Conservation (phyloP, 2,329 filamentous ascomycete genomes). For the Geosmithia flava region DNA sequence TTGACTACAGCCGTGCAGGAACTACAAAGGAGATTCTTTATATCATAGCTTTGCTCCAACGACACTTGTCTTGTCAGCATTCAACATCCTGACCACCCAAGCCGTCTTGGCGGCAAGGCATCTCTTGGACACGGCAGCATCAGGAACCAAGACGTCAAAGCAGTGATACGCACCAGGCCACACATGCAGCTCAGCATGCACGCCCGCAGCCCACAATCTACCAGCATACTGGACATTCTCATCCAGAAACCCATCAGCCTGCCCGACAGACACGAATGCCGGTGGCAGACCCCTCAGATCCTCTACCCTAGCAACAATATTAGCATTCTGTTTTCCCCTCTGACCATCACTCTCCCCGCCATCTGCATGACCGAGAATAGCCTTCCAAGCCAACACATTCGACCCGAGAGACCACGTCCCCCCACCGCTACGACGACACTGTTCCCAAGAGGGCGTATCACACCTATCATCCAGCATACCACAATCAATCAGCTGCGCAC, state of each 20-base stretch:
- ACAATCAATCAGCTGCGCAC: slow-evolving; percentile 28
- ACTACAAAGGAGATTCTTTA: too few relatives aligned
- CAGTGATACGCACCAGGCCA: slow-evolving; percentile 27
- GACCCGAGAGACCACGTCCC: slow-evolving; percentile 21
- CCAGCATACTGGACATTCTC: slow-evolving; percentile 25
- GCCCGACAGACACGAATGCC: slow-evolving; percentile 29
- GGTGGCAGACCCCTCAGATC: slow-evolving; percentile 25
- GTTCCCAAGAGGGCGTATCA: slow-evolving; percentile 13
- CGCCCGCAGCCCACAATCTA: slow-evolving; percentile 24
- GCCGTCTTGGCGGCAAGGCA: slow-evolving; percentile 5
- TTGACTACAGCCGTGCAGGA: too few relatives aligned
- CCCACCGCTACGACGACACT: slow-evolving; percentile 14
- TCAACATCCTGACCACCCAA: slow-evolving; percentile 6
- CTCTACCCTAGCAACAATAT: background rate
- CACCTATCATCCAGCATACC: slow-evolving; percentile 32
- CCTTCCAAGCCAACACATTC: slow-evolving; percentile 27
- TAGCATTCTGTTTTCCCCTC: slow-evolving; percentile 9
- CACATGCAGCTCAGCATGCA: slow-evolving; percentile 28
- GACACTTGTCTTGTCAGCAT: too few relatives aligned
- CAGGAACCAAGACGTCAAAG: slow-evolving; percentile 16
- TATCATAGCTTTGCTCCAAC: slow-evolving; percentile 2
- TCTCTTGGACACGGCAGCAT: slow-evolving; percentile 4
- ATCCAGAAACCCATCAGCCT: slow-evolving; percentile 28
- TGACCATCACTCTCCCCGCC: slow-evolving; percentile 17
- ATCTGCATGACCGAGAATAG: slow-evolving; percentile 20